Conservation (phyloP, 345 rosid species). For the Stellera chamaejasme region DNA sequence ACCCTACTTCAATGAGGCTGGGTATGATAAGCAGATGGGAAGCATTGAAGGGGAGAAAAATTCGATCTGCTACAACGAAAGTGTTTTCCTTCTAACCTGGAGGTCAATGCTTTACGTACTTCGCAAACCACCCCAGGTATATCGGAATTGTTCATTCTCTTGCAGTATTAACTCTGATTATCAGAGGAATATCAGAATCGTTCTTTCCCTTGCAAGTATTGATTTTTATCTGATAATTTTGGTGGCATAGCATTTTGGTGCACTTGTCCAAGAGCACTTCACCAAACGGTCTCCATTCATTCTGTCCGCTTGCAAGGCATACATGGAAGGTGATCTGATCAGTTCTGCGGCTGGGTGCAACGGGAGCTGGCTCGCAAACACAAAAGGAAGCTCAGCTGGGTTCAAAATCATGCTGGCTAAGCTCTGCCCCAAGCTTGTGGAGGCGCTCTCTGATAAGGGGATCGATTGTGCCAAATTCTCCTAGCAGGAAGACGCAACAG, state of each 20-base stretch:
- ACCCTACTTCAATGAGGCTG: slow-evolving; percentile 97
- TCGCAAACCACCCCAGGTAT: slow-evolving; percentile 75
- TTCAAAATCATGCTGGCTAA: slow-evolving; percentile 93
- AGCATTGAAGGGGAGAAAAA: slow-evolving; percentile 87
- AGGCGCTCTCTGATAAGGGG: slow-evolving; percentile 62
- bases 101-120: slow-evolving; percentile 72
- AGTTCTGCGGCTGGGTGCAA: slow-evolving; percentile 30
- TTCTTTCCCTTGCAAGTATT: too few species aligned
- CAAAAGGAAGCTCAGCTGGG: slow-evolving; percentile 58
- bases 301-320: slow-evolving; percentile 60
- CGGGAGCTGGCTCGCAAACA: slow-evolving; percentile 25
- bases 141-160: neutral
- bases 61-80: slow-evolving; percentile 80
- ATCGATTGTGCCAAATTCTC: slow-evolving; percentile 48
- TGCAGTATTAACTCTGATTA: neutral
- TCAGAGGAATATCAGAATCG: neutral
- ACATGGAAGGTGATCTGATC: slow-evolving; percentile 62
- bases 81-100: slow-evolving; percentile 76
- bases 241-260: slow-evolving; percentile 69
- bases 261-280: slow-evolving; percentile 71
- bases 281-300: slow-evolving; percentile 27
- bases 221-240: neutral
- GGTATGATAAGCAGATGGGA: slow-evolving; percentile 79
- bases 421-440: slow-evolving; percentile 67
- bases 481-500: slow-evolving; percentile 13